Evolutionary conservation across 202 grass and related monocot species (phyloP).

Genomic region (Schoenoplectus triqueter): DNA sequence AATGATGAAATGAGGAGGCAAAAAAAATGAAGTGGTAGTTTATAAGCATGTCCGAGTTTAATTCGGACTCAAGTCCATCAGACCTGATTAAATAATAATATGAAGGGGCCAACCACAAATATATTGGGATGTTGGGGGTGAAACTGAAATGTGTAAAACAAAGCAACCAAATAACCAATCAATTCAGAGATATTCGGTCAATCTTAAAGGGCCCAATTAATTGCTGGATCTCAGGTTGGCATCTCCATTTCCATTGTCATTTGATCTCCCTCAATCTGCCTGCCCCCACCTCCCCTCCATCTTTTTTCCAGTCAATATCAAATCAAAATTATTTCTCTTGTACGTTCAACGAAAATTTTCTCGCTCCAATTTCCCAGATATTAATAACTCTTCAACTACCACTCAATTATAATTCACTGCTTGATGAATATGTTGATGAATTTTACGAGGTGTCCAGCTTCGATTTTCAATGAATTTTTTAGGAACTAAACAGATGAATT

Average conservation of each 20-base stretch:
- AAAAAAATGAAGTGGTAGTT: too few relatives aligned
- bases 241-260: neutral
- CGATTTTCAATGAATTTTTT: too few relatives aligned
- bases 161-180: neutral
- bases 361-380: conserved; percentile 23
- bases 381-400: neutral
- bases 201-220: conserved; percentile 34
- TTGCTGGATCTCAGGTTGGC: neutral
- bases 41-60: too few relatives aligned
- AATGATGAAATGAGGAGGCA: too few relatives aligned
- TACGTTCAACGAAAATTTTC: neutral
- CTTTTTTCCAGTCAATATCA: conserved; percentile 15
- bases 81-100: too few relatives aligned
- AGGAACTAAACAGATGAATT: too few relatives aligned
- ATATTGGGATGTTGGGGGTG: too few relatives aligned
- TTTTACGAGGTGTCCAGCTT: too few relatives aligned
- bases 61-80: too few relatives aligned
- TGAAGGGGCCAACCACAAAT: too few relatives aligned
- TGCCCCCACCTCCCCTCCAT: neutral
- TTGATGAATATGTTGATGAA: neutral
- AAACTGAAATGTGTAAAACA: neutral
- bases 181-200: conserved; percentile 28
- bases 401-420: neutral
- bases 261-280: neutral
- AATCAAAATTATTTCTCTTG: conserved; percentile 24